A percentile compares a stretch with the other conserved stretches of the same genome.
phyloP scores from a whole-genome alignment of 257 asterid species.

The Forsythia viridissima region DNA sequence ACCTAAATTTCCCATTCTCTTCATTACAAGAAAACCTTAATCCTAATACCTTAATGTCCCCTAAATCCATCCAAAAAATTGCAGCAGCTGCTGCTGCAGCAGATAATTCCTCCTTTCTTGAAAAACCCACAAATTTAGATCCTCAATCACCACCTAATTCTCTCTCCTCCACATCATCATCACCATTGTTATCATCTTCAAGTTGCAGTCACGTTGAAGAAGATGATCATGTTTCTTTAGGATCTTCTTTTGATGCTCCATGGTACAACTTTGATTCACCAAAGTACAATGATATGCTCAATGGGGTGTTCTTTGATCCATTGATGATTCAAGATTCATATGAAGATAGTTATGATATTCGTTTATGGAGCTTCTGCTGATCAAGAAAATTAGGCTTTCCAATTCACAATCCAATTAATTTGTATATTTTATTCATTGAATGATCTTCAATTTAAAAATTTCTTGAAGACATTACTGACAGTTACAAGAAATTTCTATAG shows the following conservation, averaged over 20 bases:
- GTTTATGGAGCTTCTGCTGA: slow-evolving; percentile 82
- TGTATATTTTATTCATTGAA: slow-evolving; percentile 32
- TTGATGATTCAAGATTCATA: slow-evolving; percentile 35
- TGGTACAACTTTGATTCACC: slow-evolving; percentile 85
- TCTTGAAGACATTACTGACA: slow-evolving; percentile 49
- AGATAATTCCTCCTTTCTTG: slow-evolving; percentile 11
- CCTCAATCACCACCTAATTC: slow-evolving; percentile 20
- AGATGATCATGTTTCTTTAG: slow-evolving; percentile 15
- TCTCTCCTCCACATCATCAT: background rate
- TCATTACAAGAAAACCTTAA: background rate
- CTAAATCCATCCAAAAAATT: slow-evolving; percentile 72
- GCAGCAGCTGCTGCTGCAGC: slow-evolving; percentile 56
- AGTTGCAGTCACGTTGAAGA: slow-evolving; percentile 30
- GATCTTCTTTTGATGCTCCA: slow-evolving; percentile 13
- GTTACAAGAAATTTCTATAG: slow-evolving; percentile 20
- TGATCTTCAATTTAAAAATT: slow-evolving; percentile 48
- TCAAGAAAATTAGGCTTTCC: background rate
- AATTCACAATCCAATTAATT: background rate
- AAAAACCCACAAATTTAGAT: slow-evolving; percentile 7
- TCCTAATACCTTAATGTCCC: slow-evolving; percentile 41
- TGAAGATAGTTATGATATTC: slow-evolving; percentile 58
- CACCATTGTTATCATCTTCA: slow-evolving; percentile 13
- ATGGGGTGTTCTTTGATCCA: slow-evolving; percentile 65
- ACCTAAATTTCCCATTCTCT: slow-evolving; percentile 65
- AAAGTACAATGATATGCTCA: slow-evolving; percentile 60